A percentile compares a stretch with the other conserved stretches of the same genome.
phyloP scores from a whole-genome alignment of 306 rosid genomes.

The Trichosanthes cucumerina region DNA sequence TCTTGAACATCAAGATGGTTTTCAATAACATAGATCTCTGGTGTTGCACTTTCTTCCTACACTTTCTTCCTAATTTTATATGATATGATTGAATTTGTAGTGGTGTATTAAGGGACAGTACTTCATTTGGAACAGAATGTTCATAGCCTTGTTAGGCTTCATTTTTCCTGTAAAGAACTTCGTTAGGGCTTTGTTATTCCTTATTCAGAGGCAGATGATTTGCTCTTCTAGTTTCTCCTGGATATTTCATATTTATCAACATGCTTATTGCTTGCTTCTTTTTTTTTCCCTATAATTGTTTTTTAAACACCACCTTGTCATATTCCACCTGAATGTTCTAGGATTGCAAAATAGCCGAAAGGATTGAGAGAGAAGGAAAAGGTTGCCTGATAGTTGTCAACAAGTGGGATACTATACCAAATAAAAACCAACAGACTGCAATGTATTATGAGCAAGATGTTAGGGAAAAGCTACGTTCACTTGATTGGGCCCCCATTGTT shows the following conservation, averaged over 20 bases:
- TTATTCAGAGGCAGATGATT: background rate
- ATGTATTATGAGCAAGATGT: constrained; percentile 80
- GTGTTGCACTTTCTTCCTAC: background rate
- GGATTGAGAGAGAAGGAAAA: constrained; percentile 88
- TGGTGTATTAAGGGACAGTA: background rate
- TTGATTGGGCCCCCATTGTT: constrained; percentile 88
- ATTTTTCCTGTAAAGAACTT: background rate
- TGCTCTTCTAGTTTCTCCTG: background rate
- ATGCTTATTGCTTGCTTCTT: background rate
- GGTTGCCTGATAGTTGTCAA: constrained; percentile 91
- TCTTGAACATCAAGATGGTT: background rate
- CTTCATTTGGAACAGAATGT: background rate
- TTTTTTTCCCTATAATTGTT: background rate
- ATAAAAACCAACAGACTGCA: constrained; percentile 89
- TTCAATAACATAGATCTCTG: background rate
- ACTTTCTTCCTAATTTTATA: background rate
- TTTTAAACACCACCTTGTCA: background rate
- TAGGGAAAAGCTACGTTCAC: constrained; percentile 74
- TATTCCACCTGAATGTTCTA: constrained; percentile 25
- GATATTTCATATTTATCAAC: background rate
- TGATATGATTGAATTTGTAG: background rate
- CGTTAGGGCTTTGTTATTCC: background rate
- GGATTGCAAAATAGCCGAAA: constrained; percentile 93
- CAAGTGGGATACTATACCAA: constrained; percentile 96
- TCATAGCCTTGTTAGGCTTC: background rate